These are phyloP conservation scores for Pichia ethanolica DNA, from an alignment of 805 yeast species.

Conservation along the genomic window DNA sequence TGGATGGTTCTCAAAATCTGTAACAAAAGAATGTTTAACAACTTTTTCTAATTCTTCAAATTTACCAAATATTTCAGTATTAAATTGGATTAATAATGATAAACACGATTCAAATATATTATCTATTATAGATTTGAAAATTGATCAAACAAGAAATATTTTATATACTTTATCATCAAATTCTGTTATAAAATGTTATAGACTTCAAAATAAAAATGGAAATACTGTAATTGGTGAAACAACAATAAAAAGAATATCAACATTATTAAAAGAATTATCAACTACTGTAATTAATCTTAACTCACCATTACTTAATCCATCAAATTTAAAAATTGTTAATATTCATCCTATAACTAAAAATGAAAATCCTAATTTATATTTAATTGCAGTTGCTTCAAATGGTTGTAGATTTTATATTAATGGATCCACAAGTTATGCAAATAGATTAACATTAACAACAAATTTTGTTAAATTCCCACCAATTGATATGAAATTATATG, in stretches of 20 bases:
- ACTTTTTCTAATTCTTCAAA: constrained; percentile 50
- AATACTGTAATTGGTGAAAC: constrained; percentile 25
- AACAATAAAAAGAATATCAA: constrained; percentile 35
- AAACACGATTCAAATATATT: constrained; percentile 31
- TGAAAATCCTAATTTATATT: constrained; percentile 63
- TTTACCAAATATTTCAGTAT: constrained; percentile 35
- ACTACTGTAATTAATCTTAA: constrained; percentile 33
- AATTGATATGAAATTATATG: constrained; percentile 25
- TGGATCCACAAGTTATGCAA: constrained; percentile 34
- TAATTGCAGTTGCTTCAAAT: constrained; percentile 71
- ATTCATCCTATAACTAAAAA: constrained; percentile 51
- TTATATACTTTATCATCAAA: constrained; percentile 76
- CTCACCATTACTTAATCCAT: constrained; percentile 40
- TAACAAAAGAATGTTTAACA: constrained; percentile 78
- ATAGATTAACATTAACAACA: constrained; percentile 29
- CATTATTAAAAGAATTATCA: constrained; percentile 41
- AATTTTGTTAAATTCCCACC: constrained; percentile 41
- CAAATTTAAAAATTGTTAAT: constrained; percentile 52
- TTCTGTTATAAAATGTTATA: constrained; percentile 76
- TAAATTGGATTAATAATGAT: constrained; percentile 19
- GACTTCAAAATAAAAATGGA: constrained; percentile 38
- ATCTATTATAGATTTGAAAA: constrained; percentile 50
- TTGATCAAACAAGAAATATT: constrained; percentile 72
- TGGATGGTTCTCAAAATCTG: constrained; percentile 79
- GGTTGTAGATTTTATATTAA: constrained; percentile 75